Base-by-base conservation (phyloP, 257 asterid genomes). In the Cruciata laevipes region DNA sequence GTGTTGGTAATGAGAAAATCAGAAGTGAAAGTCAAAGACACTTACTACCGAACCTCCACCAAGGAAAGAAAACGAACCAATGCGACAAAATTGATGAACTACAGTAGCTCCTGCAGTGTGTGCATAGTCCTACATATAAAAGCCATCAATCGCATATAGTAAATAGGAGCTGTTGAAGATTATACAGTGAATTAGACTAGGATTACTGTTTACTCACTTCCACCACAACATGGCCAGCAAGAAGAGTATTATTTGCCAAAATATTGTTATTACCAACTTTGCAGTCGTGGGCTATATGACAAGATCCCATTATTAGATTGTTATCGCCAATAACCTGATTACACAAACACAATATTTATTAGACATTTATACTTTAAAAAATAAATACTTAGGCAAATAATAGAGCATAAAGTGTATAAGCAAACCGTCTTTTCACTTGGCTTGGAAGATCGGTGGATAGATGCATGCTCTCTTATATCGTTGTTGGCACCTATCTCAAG, bases 271-370 rank as follows among this genome's bases (percentile, higher is more conserved):
- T 79, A 56, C 97, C 92, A 81, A 90, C 88, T 75, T 88, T 86
- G 90, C 97, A 88, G 81, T 90, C 99, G 64, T 93, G 97, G 67
- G 99, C 99, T 33, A 93, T 86, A 83, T 93, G 97, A 74, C 97
- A 93, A 66, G 91, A 87, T 70, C 98, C 96, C 97, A 93, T 89
- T 38, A 93, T 90, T 73, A 90, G 96, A 83, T 93, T 93, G 83
- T 75, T 80, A 75, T 84, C 81, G 9, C 97, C 99, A 66, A 93
- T 85, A 37, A 90, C 85, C 99, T 93, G 87, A 68, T 71, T 61
- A 78, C 44, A 69, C 24, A 70, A 12, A 70, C 20, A 27, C 18
- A 68, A 40, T 61, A 24, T 32, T 38, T 37, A 59, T 58, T 30
- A 37, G 30, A 42, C 17, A 42, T 37, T 37, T 37, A 37, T 12